phyloP scores from a whole-genome alignment of 305 asterid species.

The Fraxinus baroniana region DNA sequence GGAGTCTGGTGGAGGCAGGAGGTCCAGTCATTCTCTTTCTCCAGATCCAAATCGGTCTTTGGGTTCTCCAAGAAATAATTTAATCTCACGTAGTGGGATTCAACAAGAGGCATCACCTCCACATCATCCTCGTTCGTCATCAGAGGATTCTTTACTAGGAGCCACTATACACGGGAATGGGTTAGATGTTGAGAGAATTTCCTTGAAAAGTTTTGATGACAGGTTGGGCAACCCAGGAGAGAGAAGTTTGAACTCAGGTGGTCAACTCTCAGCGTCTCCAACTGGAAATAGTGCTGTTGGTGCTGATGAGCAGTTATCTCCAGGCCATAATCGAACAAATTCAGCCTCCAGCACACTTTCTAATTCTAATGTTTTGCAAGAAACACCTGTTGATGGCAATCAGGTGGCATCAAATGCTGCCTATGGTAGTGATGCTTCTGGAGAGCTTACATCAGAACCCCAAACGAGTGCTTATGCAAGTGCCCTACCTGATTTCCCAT shows the following conservation, averaged over 20 bases:
- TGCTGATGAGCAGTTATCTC: constrained; percentile 41
- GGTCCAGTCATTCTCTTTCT: constrained; percentile 46
- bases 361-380: constrained; percentile 62
- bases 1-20: constrained; percentile 52
- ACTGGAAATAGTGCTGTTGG: constrained; percentile 44
- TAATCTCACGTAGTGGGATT: constrained; percentile 41
- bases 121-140: constrained; percentile 63
- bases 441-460: constrained; percentile 56
- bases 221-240: constrained; percentile 59
- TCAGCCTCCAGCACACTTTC: constrained; percentile 64
- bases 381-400: constrained; percentile 54
- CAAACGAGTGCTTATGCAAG: constrained; percentile 46
- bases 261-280: constrained; percentile 40
- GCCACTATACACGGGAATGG: constrained; percentile 44
- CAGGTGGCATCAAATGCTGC: constrained; percentile 50
- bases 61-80: constrained; percentile 51
- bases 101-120: constrained; percentile 48
- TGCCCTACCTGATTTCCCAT: constrained; percentile 44
- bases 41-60: constrained; percentile 47
- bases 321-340: constrained; percentile 61
- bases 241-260: constrained; percentile 41
- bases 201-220: constrained; percentile 52
- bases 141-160: constrained; percentile 63
- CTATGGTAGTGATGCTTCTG: constrained; percentile 57
- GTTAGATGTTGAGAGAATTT: constrained; percentile 46